Percentiles rank a stretch among this genome's conserved stretches.
Conservation (phyloP, 2,329 filamentous ascomycete genomes). For the Aspergillus texensis region DNA sequence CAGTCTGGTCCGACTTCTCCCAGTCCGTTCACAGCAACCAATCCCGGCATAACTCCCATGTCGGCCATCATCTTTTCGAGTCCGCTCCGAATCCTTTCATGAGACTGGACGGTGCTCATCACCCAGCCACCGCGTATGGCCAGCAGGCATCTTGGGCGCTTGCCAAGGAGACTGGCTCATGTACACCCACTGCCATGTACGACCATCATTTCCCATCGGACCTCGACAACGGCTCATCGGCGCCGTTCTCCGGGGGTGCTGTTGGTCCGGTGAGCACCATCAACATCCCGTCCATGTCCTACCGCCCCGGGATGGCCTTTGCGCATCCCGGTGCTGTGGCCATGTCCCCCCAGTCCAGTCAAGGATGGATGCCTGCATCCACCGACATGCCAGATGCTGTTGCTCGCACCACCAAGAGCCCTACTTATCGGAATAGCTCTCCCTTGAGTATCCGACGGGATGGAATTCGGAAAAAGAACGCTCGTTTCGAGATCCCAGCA, state of each 20-base stretch:
- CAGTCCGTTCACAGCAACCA: constrained; percentile 45
- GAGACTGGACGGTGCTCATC: constrained; percentile 55
- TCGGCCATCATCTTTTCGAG: constrained; percentile 52
- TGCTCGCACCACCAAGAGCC: constrained; percentile 63
- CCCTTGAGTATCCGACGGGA: constrained; percentile 74
- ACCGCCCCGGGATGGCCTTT: constrained; percentile 55
- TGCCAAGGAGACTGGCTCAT: constrained; percentile 67
- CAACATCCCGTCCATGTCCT: constrained; percentile 42
- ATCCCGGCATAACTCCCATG: constrained; percentile 45
- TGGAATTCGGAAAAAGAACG: constrained; percentile 98
- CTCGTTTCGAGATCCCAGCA: constrained; percentile 92
- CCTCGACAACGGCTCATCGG: constrained; percentile 50
- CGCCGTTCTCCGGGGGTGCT: constrained; percentile 46
- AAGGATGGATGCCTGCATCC: constrained; percentile 56
- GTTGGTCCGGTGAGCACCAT: constrained; percentile 44
- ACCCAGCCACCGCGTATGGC: constrained; percentile 45
- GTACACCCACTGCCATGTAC: constrained; percentile 73
- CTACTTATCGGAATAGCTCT: constrained; percentile 70
- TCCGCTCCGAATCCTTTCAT: constrained; percentile 64
- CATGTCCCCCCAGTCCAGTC: constrained; percentile 65
- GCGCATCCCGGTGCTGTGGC: constrained; percentile 52
- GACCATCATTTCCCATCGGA: constrained; percentile 60
- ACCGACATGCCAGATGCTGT: constrained; percentile 53
- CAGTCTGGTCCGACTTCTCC: constrained; percentile 53
- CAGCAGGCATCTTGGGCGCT: constrained; percentile 64